Base-by-base conservation (phyloP, 2,329 filamentous ascomycete species). In the Macrophomina pseudophaseolina region DNA sequence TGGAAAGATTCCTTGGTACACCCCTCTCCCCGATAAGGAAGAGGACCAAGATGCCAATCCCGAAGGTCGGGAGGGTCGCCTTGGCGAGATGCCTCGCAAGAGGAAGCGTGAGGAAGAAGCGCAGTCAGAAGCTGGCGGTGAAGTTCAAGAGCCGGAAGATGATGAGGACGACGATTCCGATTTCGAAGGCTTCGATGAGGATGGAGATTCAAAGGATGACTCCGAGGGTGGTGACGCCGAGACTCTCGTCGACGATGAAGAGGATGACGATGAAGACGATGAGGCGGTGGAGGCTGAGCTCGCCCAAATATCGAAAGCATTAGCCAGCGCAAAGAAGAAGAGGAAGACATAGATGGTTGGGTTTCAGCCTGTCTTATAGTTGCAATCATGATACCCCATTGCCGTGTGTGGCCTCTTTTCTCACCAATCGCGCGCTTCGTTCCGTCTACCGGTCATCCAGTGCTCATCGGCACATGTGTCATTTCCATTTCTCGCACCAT, bases 1-100 rank as follows among this genome's bases (percentile, higher is more conserved):
- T 70, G 95, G 95, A 66, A 97, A 94, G 80, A 92, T 98, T 32
- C 95, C 95, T 1, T 99, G 96, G 95, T 99, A 93, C 75, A 95
- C 92, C 0, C 89, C 93, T 8, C 90, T 93, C 9, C 93, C 94
- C 1, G 69, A 71, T 5, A 71, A 71, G 6, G 85, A 86, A 38
- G 82, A 80, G 14, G 80, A 80, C 11, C 81, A 81, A 38, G 81
- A 79, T n/a, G 73, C 76, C 52, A 81, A 81, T 44, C 80, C 90
- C n/a, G 87, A 89, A 69, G 91, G 92, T 5, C 87, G 93, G 54
- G 87, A 91, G 68, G 93, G 93, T 12, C 86, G 88, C 71, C 82
- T 97, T 0, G 94, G 94, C 18, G 93, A 97, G 79, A 97, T 97
- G 89, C 58, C 65, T 14, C 81, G 82, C 67, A 88, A 87, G 49